phyloP scores from a whole-genome alignment of 1,284 basidiomycete species.

The Singerocomus inundabilis region DNA sequence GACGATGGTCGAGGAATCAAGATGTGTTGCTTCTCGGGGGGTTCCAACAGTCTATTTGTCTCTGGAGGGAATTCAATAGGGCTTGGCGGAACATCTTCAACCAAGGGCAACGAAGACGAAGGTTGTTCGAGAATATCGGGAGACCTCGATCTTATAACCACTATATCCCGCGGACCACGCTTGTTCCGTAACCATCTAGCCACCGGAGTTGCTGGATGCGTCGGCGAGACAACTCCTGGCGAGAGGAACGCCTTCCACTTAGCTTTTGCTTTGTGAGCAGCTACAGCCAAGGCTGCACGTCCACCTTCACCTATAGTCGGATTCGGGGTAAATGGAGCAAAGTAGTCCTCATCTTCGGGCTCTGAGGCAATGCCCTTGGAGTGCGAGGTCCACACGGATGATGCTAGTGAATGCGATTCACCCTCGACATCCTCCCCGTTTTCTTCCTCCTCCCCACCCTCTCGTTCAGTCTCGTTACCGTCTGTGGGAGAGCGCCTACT shows the following conservation, averaged over 20 bases:
- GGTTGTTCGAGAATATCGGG: slow-evolving; percentile 27
- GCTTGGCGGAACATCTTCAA: slow-evolving; percentile 27
- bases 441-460: slow-evolving; percentile 38
- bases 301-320: slow-evolving; percentile 31
- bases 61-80: slow-evolving; percentile 20
- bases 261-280: slow-evolving; percentile 57
- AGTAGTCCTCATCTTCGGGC: slow-evolving; percentile 44
- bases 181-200: slow-evolving; percentile 33
- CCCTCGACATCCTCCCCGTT: slow-evolving; percentile 41
- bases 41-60: slow-evolving; percentile 17
- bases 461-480: slow-evolving; percentile 34
- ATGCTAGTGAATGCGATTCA: slow-evolving; percentile 52
- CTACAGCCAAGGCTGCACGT: slow-evolving; percentile 42
- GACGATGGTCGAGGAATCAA: slow-evolving; percentile 42
- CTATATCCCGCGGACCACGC: slow-evolving; percentile 14
- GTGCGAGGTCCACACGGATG: slow-evolving; percentile 49
- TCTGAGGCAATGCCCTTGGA: slow-evolving; percentile 42
- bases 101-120: slow-evolving; percentile 23
- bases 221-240: slow-evolving; percentile 29
- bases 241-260: slow-evolving; percentile 55
- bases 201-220: slow-evolving; percentile 34
- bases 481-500: slow-evolving; percentile 36
- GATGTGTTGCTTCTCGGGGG: slow-evolving; percentile 28
- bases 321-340: slow-evolving; percentile 26
- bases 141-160: slow-evolving; percentile 17